Percentiles rank a stretch among this genome's conserved stretches.
phyloP scores from a whole-genome alignment of 352 stramenopile species.

The Albugo candida region DNA sequence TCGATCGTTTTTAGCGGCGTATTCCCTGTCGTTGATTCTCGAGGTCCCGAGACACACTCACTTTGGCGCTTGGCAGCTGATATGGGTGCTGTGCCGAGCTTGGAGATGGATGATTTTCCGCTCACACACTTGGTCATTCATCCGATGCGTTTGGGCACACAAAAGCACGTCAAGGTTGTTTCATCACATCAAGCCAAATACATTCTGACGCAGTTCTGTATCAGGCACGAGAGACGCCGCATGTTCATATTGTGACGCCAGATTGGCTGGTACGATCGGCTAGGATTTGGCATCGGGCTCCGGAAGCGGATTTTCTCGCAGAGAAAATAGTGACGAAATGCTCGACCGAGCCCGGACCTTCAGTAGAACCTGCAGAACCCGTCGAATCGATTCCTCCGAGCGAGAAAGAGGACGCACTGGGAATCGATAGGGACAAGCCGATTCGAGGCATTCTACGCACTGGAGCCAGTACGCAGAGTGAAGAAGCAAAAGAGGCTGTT shows the following conservation, averaged over 20 bases:
- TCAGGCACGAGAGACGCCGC: slow-evolving; percentile 35
- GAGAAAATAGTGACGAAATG: slow-evolving; percentile 4
- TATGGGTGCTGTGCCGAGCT: slow-evolving; percentile 42
- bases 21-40: slow-evolving; percentile 33
- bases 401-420: neutral
- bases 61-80: slow-evolving; percentile 57
- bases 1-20: slow-evolving; percentile 68
- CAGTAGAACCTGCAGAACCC: too few relatives aligned
- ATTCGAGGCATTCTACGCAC: neutral
- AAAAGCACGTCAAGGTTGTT: slow-evolving; percentile 52
- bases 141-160: slow-evolving; percentile 48
- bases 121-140: slow-evolving; percentile 76
- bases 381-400: neutral
- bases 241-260: slow-evolving; percentile 40
- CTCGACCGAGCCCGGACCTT: too few relatives aligned
- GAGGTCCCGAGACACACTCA: slow-evolving; percentile 42
- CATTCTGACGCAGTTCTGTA: neutral
- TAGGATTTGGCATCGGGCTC: slow-evolving; percentile 35
- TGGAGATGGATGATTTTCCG: slow-evolving; percentile 47
- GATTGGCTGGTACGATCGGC: slow-evolving; percentile 71
- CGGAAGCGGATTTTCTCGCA: slow-evolving; percentile 45
- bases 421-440: neutral
- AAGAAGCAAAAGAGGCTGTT: neutral
- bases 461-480: neutral
- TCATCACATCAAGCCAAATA: neutral